Evolutionary conservation across 306 rosid species (phyloP), one percentile per base, ranked within the genome.

Genomic region (Delonix regia): DNA sequence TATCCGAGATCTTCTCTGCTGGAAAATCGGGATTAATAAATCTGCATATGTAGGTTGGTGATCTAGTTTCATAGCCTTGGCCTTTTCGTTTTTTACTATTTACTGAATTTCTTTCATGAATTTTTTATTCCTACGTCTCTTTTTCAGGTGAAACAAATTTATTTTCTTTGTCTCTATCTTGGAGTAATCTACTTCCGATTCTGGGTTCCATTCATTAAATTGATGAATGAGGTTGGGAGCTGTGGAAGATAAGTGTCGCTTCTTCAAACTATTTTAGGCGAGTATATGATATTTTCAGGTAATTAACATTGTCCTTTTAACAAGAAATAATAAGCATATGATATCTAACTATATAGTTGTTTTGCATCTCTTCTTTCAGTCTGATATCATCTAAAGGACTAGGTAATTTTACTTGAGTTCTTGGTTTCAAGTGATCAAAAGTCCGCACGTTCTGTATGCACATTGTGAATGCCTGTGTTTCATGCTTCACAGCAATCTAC

Each of bases 1-100:
- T 77, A 15, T 73, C 60, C 56, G 69, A 18, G 80, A 81, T 81
- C 57, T 28, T 62, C 71, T 44, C 66, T 74, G 33, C 9, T 33
- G 67, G 51, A 60, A 30, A 69, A 25, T 41, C 24, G 45, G 59
- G 68, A 19, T 66, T 44, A 38, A 7, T 74, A 21, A 48, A 28
- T 78, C 64, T 51, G 42, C 42, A 51, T 38, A 75, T 55, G 56
- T 33, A 14, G 38, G 28, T 38, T 68, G 71, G 39, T 21, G 48
- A 78, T 81, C 78, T 81, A 57, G 34, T 72, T 71, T 72, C 1
- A 24, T 76, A n/a, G 2, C 13, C 47, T 4, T 45, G 48, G 16
- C 53, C 52, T 53, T 74, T 33, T 28, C 11, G 6, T 12, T 74
- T 16, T 36, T 49, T 25, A 33, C 64, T 51, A 25, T 8, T 18